Percentiles rank a stretch among this genome's conserved stretches.
These are phyloP conservation scores for Escovopsis sp. DNA, from an alignment of 2,329 filamentous ascomycete genomes.

Conservation along the genomic window DNA sequence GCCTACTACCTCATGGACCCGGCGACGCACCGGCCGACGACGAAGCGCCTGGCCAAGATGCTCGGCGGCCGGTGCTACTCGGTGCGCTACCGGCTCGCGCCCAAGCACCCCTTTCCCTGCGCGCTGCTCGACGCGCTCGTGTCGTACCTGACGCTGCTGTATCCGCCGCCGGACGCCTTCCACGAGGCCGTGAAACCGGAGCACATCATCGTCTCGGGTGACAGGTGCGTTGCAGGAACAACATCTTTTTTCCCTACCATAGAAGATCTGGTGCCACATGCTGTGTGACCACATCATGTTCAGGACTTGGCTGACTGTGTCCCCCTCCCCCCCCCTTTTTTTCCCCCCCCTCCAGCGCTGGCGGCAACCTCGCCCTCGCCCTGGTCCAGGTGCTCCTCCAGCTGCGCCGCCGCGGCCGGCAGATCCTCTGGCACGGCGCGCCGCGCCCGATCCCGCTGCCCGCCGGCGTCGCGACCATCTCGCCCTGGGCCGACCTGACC, in stretches of 20 bases:
- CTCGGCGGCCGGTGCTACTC: constrained; percentile 55
- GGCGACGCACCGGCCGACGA: constrained; percentile 43
- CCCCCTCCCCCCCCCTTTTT: not conserved
- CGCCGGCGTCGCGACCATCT: constrained; percentile 46
- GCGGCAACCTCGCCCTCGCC: constrained; percentile 53
- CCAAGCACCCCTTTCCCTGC: constrained; percentile 60
- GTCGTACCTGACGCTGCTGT: constrained; percentile 58
- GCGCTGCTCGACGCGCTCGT: constrained; percentile 59
- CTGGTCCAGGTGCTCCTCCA: constrained; percentile 57
- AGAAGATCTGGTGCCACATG: not conserved
- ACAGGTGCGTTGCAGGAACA: no score
- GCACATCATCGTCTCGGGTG: constrained; percentile 58
- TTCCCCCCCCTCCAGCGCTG: constrained; percentile 39
- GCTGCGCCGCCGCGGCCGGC: constrained; percentile 31
- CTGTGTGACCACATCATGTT: not conserved
- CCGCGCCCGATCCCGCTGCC: constrained; percentile 48
- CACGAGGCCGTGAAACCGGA: constrained; percentile 50
- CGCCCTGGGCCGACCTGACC: constrained; percentile 59
- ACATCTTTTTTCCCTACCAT: no score
- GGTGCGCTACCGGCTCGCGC: constrained; percentile 61
- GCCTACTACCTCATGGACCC: constrained; percentile 63
- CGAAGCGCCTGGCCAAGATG: constrained; percentile 47
- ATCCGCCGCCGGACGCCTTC: constrained; percentile 52
- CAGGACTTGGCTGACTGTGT: not conserved
- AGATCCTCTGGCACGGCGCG: constrained; percentile 45